Percentiles rank a stretch among this genome's conserved stretches.
Evolutionary conservation across 768 basidiomycete genomes (phyloP).

Genomic region (Pluteus cervinus): DNA sequence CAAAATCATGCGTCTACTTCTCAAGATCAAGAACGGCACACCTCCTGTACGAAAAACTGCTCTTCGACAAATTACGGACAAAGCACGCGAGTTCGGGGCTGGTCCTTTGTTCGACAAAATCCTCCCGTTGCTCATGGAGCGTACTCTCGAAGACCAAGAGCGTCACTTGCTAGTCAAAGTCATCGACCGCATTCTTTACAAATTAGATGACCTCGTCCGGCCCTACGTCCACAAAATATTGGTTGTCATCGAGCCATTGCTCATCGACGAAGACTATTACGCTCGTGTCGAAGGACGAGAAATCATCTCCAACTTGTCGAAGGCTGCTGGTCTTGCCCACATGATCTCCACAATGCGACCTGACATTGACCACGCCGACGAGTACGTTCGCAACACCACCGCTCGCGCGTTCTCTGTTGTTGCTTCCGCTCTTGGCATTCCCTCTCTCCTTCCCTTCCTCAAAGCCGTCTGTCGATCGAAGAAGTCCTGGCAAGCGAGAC

Average conservation of each 20-base stretch:
- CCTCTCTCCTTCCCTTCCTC: conserved; percentile 94
- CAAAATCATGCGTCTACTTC: conserved; percentile 95
- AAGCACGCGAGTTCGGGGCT: conserved; percentile 96
- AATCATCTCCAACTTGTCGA: conserved; percentile 97
- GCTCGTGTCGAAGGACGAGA: conserved; percentile 97
- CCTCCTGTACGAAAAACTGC: conserved; percentile 98
- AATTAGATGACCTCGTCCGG: conserved; percentile 96
- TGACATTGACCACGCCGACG: conserved; percentile 98
- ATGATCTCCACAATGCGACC: conserved; percentile 99
- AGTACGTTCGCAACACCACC: conserved; percentile 98
- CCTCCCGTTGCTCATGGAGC: conserved; percentile 95
- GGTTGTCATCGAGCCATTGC: conserved; percentile 96
- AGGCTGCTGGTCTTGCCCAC: conserved; percentile 97
- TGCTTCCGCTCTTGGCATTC: conserved; percentile 96
- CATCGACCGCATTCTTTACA: conserved; percentile 97
- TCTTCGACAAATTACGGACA: conserved; percentile 96
- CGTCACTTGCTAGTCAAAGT: conserved; percentile 98
- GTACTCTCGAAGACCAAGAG: conserved; percentile 96
- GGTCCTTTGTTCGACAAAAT: conserved; percentile 99
- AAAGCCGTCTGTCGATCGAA: conserved; percentile 98
- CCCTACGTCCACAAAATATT: conserved; percentile 99
- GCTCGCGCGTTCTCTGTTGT: conserved; percentile 99
- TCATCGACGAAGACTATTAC: conserved; percentile 98
- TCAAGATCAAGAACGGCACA: conserved; percentile 99
- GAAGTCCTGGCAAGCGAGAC: conserved; percentile 99